A percentile compares a stretch with the other conserved stretches of the same genome.
phyloP scores from a whole-genome alignment of 2,329 filamentous ascomycete genomes.

The Juglanconis oblonga region DNA sequence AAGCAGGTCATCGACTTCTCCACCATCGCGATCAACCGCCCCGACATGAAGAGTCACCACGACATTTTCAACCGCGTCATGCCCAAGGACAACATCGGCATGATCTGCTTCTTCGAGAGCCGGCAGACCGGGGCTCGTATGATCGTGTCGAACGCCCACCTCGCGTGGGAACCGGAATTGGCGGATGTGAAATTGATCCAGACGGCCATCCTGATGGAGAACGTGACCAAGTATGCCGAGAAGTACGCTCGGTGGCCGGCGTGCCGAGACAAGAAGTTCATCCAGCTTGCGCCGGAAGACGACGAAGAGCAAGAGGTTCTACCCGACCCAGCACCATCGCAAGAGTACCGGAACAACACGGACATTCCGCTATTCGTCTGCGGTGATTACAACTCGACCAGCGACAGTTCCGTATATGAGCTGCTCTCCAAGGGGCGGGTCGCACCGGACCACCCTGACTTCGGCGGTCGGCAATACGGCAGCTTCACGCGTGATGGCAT shows the following conservation, averaged over 20 bases:
- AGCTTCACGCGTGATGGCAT: conserved; percentile 92
- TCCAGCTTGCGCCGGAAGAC: conserved; percentile 42
- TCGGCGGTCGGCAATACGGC: conserved; percentile 81
- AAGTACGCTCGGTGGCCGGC: conserved; percentile 77
- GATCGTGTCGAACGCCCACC: conserved; percentile 90
- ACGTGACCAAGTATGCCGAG: conserved; percentile 81
- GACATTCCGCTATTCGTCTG: conserved; percentile 90
- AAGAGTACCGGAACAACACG: conserved; percentile 80
- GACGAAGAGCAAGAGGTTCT: conserved; percentile 52
- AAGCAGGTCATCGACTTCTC: conserved; percentile 93
- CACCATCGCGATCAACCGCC: conserved; percentile 86
- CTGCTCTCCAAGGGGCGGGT: conserved; percentile 79
- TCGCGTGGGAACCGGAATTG: conserved; percentile 89
- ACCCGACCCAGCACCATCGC: conserved; percentile 71
- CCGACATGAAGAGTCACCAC: conserved; percentile 95
- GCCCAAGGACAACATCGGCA: conserved; percentile 96
- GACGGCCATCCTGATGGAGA: conserved; percentile 91
- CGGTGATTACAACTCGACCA: conserved; percentile 92
- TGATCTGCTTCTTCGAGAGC: conserved; percentile 90
- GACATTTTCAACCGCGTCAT: conserved; percentile 98
- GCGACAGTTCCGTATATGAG: conserved; percentile 86
- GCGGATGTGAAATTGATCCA: conserved; percentile 97
- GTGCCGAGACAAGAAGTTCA: conserved; percentile 74
- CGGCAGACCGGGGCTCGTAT: conserved; percentile 83
- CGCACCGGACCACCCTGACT: conserved; percentile 73